Base-by-base conservation (phyloP, 2,329 filamentous ascomycete species). In the Metarhizium robertsii region DNA sequence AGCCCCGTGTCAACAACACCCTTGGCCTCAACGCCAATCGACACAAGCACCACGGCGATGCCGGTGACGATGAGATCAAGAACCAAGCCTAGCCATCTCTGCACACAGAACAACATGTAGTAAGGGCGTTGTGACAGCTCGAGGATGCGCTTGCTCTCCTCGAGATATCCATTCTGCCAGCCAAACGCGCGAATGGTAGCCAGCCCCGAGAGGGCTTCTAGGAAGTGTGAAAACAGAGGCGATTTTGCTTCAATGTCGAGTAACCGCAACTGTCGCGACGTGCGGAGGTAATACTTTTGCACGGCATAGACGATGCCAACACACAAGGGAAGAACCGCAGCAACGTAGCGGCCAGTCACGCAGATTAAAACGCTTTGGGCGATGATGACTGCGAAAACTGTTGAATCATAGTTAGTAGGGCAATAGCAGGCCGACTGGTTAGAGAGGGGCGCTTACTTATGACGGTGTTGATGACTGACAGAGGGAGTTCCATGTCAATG, bases 71-170 rank as follows among this genome's bases (percentile, higher is more conserved):
- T 48, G 2, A 80, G 61, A 55, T 80, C 75, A 5, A 80, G 62
- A 2, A 76, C 74, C 4, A 80, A 62, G 0, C 67, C 71, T 1
- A 80, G 65, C 76, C 77, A 80, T 20, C 73, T 67, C 57, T 79
- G 77, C 10, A 79, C 73, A 20, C 72, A 72, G 53, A 70, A 74
- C 11, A 79, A 69, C 8, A 78, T 64, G 55, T 80, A 68, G 7
- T 59, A 64, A 0, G 65, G 66, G 20, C 59, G 52, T 45, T 69
- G 67, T 0, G 63, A 68, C 2, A 52, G 49, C 51, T 61, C 76
- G 6, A 81, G 67, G 51, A 60, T 46, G 30, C 36, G 48, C 20
- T 38, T 38, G 32, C 60, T 58, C 7, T 59, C 58, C 8, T 58
- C 40, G 6, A 55, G 53, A 29, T 61, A 66, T 1, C 58, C 38